A percentile compares a stretch with the other conserved stretches of the same genome.
These are phyloP conservation scores for Coemansia sp. DNA, from an alignment of 192 early-diverging fungal genomes.

Conservation along the genomic window DNA sequence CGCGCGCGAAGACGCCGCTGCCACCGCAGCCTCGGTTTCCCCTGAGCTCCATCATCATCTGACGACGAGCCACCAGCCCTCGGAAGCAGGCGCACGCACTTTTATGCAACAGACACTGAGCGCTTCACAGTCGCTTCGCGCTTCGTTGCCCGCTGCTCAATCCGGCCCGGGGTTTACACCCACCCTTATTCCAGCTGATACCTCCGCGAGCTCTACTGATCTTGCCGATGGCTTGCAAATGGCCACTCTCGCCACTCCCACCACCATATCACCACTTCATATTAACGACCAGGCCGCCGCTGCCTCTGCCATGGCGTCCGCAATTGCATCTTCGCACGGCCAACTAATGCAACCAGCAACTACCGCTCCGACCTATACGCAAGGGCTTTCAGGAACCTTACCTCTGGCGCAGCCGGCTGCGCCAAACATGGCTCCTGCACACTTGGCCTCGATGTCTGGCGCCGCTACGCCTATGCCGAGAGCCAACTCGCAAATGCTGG, in stretches of 20 bases:
- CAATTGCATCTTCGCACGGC: not conserved
- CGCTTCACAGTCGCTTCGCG: constrained; percentile 18
- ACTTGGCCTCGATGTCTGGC: not conserved
- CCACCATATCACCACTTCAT: constrained; percentile 11
- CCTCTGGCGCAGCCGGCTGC: not conserved
- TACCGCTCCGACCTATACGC: constrained; percentile 6
- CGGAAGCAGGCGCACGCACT: constrained; percentile 9
- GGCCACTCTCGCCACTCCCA: constrained; percentile 9
- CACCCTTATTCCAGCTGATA: not conserved
- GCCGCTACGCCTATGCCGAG: not conserved
- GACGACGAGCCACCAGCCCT: constrained; percentile 2
- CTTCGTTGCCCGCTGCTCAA: constrained; percentile 6
- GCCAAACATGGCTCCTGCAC: constrained; percentile 4
- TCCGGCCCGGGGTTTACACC: constrained; percentile 7
- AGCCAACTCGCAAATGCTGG: not conserved
- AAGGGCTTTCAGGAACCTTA: not conserved
- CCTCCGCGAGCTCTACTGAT: not conserved
- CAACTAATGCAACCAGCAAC: constrained; percentile 3
- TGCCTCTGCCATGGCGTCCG: not conserved
- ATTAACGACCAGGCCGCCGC: constrained; percentile 13
- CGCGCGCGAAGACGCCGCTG: not conserved
- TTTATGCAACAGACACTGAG: constrained; percentile 5
- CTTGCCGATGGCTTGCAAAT: constrained; percentile 7
- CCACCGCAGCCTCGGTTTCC: not conserved
- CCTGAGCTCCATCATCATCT: not conserved